These are phyloP conservation scores for Dothideomycetidae sp. DNA, from an alignment of 2,329 filamentous ascomycete species.

Conservation along the genomic window DNA sequence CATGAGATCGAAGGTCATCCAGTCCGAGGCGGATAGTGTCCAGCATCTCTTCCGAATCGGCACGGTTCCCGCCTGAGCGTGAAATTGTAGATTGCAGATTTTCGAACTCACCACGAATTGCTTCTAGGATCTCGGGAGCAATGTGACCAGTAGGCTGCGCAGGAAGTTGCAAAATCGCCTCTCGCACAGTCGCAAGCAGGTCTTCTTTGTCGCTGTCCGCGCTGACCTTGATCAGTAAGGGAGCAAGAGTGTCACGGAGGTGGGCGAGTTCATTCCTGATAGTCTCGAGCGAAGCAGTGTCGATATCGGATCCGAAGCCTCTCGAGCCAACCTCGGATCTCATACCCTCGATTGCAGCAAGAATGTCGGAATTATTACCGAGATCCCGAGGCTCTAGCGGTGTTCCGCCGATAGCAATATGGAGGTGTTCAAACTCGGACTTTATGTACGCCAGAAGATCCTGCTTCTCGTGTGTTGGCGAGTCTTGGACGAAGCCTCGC, in stretches of 20 bases:
- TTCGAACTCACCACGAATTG: conserved; percentile 37
- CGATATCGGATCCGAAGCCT: conserved; percentile 24
- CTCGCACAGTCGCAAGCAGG: conserved; percentile 52
- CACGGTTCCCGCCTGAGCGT: conserved; percentile 26
- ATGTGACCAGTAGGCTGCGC: conserved; percentile 18
- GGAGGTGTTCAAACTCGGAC: conserved; percentile 46
- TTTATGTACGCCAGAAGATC: conserved; percentile 38
- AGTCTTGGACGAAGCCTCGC: conserved; percentile 36
- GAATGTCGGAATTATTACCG: conserved; percentile 24
- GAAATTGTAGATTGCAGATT: conserved; percentile 30
- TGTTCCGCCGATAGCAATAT: conserved; percentile 37
- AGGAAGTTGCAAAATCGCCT: conserved; percentile 22
- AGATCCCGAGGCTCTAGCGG: conserved; percentile 1
- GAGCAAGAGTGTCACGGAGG: conserved; percentile 43
- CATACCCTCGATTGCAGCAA: conserved; percentile 28
- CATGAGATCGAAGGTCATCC: conserved; percentile 35
- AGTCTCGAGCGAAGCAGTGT: conserved; percentile 45
- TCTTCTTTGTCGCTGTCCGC: conserved; percentile 38
- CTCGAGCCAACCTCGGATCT: conserved; percentile 27
- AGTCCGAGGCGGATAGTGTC: conserved; percentile 36
- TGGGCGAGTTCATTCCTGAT: conserved; percentile 48
- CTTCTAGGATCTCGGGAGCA: conserved; percentile 38
- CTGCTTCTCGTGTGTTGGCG: conserved; percentile 27
- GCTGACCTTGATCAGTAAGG: conserved; percentile 35
- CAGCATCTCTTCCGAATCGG: conserved; percentile 35